A percentile compares a stretch with the other conserved stretches of the same genome.
Evolutionary conservation across 768 basidiomycete genomes (phyloP).

Genomic region (Clitopilus passeckerianus): DNA sequence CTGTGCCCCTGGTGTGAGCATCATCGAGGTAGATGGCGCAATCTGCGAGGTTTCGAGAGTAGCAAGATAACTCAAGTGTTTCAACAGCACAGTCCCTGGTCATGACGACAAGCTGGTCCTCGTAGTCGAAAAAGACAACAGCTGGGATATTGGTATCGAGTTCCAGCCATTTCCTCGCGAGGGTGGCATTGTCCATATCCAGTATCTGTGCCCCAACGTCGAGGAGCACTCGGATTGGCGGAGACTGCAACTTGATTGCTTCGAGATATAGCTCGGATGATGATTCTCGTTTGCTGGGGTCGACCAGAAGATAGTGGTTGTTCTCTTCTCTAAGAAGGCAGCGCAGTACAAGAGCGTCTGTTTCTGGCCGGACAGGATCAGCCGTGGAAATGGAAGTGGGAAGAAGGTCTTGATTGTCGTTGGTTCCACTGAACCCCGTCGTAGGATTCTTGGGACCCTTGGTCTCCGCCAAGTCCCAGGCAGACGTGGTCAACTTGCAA

Average conservation of each 20-base stretch:
- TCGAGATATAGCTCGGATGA: too few species aligned
- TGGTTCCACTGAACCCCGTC: constrained; percentile 55
- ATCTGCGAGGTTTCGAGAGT: constrained; percentile 24
- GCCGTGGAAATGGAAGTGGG: constrained; percentile 33
- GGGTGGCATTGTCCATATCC: constrained; percentile 43
- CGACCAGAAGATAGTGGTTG: constrained; percentile 26
- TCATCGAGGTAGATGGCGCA: constrained; percentile 50
- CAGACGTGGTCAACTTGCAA: constrained; percentile 39
- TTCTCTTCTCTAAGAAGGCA: constrained; percentile 37
- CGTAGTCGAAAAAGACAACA: constrained; percentile 36
- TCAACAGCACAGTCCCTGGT: constrained; percentile 29
- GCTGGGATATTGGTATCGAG: too few species aligned
- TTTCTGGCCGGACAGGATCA: too few species aligned
- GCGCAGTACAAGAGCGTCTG: constrained; percentile 41
- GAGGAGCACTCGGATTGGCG: constrained; percentile 40
- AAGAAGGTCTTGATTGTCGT: constrained; percentile 37
- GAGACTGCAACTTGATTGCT: constrained; percentile 26
- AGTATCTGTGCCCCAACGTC: constrained; percentile 58
- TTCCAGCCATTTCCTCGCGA: constrained; percentile 29
- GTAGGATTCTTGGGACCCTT: constrained; percentile 26
- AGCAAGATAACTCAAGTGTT: constrained; percentile 31
- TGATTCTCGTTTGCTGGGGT: too few species aligned
- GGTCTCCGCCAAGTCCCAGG: constrained; percentile 47
- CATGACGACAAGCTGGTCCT: constrained; percentile 30
- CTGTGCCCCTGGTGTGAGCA: constrained; percentile 48